These are phyloP conservation scores for Dicorynia guianensis DNA, from an alignment of 306 rosid genomes.

Conservation along the genomic window DNA sequence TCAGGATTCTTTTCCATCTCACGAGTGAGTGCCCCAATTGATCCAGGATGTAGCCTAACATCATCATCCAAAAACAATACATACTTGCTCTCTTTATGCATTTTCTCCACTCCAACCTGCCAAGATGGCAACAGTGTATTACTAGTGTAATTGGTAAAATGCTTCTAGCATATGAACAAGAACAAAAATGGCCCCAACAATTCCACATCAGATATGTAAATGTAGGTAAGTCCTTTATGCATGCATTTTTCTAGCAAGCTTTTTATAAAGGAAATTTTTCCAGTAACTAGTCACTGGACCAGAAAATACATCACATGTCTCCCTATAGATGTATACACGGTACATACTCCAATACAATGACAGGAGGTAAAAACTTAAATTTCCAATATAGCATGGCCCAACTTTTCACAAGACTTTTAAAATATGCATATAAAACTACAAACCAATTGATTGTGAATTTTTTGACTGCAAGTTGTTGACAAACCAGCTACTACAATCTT, in stretches of 20 bases:
- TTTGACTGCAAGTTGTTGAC: conserved; percentile 97
- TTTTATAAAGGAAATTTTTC: neutral
- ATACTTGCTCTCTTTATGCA: conserved; percentile 88
- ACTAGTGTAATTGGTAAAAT: conserved; percentile 23
- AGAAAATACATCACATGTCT: conserved; percentile 8
- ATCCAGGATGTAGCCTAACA: conserved; percentile 95
- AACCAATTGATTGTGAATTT: conserved; percentile 98
- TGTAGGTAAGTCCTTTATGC: neutral
- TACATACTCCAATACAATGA: neutral
- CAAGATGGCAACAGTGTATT: conserved; percentile 35
- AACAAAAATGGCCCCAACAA: conserved; percentile 19
- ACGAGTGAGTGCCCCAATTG: conserved; percentile 80
- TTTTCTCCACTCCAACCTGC: conserved; percentile 92
- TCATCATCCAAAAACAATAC: conserved; percentile 94
- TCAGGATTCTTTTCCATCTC: conserved; percentile 97
- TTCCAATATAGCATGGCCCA: conserved; percentile 11
- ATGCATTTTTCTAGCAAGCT: conserved; percentile 19
- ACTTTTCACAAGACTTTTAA: conserved; percentile 26
- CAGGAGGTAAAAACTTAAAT: conserved; percentile 4
- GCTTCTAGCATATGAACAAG: conserved; percentile 20
- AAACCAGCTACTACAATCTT: conserved; percentile 82
- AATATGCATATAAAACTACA: neutral
- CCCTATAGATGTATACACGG: neutral
- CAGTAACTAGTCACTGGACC: conserved; percentile 31
- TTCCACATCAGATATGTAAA: conserved; percentile 23